A percentile compares a stretch with the other conserved stretches of the same genome.
phyloP scores from a whole-genome alignment of 2,329 filamentous ascomycete genomes.

The Aspergillus luchuensis region DNA sequence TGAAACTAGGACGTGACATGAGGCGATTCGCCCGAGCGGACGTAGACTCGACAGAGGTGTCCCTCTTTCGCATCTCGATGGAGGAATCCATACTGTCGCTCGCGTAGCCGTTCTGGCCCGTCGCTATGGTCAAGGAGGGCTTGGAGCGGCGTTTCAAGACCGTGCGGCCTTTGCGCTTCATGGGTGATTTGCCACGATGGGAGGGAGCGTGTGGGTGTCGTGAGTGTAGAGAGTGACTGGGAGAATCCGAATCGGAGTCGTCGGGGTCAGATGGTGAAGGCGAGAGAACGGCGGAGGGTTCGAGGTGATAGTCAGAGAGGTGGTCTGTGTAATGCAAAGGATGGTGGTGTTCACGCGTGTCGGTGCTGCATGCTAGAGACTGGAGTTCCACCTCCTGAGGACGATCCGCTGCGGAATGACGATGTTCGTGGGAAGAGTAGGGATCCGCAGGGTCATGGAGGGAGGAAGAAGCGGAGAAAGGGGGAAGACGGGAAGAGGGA shows the following conservation, averaged over 20 bases:
- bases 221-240: slow-evolving; percentile 11
- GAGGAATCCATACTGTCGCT: slow-evolving; percentile 46
- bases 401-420: slow-evolving; percentile 4
- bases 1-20: slow-evolving; percentile 48
- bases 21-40: slow-evolving; percentile 40
- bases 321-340: slow-evolving; percentile 6
- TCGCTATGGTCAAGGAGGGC: slow-evolving; percentile 40
- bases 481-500: slow-evolving; percentile 9
- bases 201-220: slow-evolving; percentile 14
- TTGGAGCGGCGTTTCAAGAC: slow-evolving; percentile 43
- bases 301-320: slow-evolving; percentile 3
- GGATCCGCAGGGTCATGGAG: slow-evolving; percentile 18
- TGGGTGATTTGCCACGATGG: slow-evolving; percentile 24
- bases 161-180: slow-evolving; percentile 41
- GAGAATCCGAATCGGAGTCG: slow-evolving; percentile 15
- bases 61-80: slow-evolving; percentile 53
- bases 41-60: slow-evolving; percentile 45
- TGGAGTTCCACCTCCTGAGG: slow-evolving; percentile 24
- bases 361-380: slow-evolving; percentile 22
- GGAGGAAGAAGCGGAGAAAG: slow-evolving; percentile 9
- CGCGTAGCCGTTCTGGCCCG: slow-evolving; percentile 39
- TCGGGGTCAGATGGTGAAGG: slow-evolving; percentile 12
- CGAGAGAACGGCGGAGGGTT: slow-evolving; percentile 10
- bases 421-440: slow-evolving; percentile 11
- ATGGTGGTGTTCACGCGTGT: slow-evolving; percentile 11